Evolutionary conservation across 1,139 yeast genomes (phyloP).

Genomic region (Geotrichum citri-aurantii): DNA sequence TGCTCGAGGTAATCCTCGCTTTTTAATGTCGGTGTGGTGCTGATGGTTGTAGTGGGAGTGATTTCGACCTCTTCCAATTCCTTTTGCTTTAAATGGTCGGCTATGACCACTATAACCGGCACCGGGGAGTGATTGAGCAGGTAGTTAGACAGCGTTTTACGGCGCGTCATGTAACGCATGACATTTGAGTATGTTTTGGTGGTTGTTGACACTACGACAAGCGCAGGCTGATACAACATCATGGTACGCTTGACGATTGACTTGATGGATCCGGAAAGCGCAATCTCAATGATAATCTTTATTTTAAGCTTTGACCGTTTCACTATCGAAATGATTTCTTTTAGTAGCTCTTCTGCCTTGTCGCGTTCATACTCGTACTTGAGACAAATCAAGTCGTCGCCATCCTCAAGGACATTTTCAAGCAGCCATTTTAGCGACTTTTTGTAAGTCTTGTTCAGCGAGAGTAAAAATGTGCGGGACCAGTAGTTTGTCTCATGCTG

Average conservation of each 20-base stretch:
- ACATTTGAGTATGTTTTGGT: constrained; percentile 23
- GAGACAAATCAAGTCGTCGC: constrained; percentile 30
- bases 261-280: constrained; percentile 27
- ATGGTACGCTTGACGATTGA: constrained; percentile 27
- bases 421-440: constrained; percentile 27
- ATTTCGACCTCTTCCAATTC: neutral
- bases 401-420: constrained; percentile 26
- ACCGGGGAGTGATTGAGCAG: constrained; percentile 28
- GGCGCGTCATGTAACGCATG: constrained; percentile 22
- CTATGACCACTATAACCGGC: constrained; percentile 27
- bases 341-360: constrained; percentile 25
- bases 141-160: constrained; percentile 26
- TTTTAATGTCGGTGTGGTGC: neutral
- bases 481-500: constrained; percentile 21
- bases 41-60: neutral
- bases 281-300: constrained; percentile 28
- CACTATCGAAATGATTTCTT: constrained; percentile 20
- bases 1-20: neutral
- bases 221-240: constrained; percentile 28
- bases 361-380: constrained; percentile 18
- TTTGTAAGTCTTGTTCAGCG: constrained; percentile 17
- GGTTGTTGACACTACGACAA: constrained; percentile 28
- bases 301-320: constrained; percentile 20
- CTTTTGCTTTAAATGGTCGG: neutral
- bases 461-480: constrained; percentile 26